Percentiles rank a stretch among this genome's conserved stretches.
phyloP scores from a whole-genome alignment of 1,284 basidiomycete genomes.

The Cutaneotrichosporon cavernicola region DNA sequence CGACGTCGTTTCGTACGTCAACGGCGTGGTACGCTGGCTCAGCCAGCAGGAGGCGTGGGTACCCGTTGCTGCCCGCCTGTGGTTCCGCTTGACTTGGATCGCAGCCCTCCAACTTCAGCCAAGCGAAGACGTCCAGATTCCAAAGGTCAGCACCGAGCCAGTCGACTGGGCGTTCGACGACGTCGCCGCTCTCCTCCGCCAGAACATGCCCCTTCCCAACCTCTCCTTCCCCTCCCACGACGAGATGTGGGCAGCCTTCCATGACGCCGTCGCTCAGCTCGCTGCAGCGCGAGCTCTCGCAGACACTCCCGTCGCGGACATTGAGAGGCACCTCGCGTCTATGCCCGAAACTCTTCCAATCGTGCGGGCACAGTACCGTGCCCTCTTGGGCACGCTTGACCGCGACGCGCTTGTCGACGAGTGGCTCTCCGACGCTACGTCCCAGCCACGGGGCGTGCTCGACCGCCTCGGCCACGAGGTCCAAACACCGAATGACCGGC shows the following conservation, averaged over 20 bases:
- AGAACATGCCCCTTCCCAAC: slow-evolving; percentile 69
- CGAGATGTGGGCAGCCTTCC: slow-evolving; percentile 60
- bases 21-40: slow-evolving; percentile 61
- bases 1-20: slow-evolving; percentile 62
- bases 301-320: neutral
- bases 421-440: slow-evolving; percentile 23
- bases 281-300: neutral
- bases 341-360: slow-evolving; percentile 23
- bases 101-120: neutral
- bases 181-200: slow-evolving; percentile 67
- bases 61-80: slow-evolving; percentile 15
- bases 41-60: slow-evolving; percentile 10
- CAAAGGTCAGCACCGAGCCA: neutral
- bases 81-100: slow-evolving; percentile 7
- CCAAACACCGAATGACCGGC: slow-evolving; percentile 9
- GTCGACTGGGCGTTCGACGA: slow-evolving; percentile 52
- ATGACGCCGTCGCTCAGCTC: slow-evolving; percentile 25
- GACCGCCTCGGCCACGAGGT: slow-evolving; percentile 16
- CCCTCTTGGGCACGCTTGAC: slow-evolving; percentile 6
- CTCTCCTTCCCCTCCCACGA: slow-evolving; percentile 59
- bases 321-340: slow-evolving; percentile 9
- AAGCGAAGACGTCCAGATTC: neutral
- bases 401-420: slow-evolving; percentile 22
- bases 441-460: slow-evolving; percentile 13
- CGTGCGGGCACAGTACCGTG: slow-evolving; percentile 28